Base-by-base conservation (phyloP, 2,329 filamentous ascomycete species). In the Sporothrix globosa region DNA sequence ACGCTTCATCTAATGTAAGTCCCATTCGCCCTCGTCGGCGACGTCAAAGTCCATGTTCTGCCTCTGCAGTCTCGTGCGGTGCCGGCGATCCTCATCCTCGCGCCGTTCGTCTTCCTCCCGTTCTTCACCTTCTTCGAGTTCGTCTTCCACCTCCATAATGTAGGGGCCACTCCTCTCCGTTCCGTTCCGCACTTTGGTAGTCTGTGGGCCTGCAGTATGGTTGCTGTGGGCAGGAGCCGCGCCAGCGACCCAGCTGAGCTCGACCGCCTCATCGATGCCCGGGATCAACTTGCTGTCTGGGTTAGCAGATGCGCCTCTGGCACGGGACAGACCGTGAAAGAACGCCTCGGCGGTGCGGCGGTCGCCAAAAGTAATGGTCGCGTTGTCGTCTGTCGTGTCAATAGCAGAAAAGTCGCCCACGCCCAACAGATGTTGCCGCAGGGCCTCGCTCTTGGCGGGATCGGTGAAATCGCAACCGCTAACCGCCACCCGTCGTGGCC, bases 261-360 rank as follows among this genome's bases (percentile, higher is more conserved):
- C 88, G 14, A 93, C 82, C 60, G 85, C 86, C 54, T 86, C 88
- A 1, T 84, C 80, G 13, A 92, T 80, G 7, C 88, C 86, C 0
- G 89, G 87, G 53, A 93, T 86, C 24, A 85, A 80, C 56, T 84
- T 84, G 60, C 83, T 83, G 61, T 85, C 58, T 24, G 54, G 19
- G 6, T 44, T 14, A 2, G 30, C 46, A n/a, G 2, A 17, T 17
- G 4, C 48, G 19, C 19, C 52, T 6, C 10, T 14, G 27, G 68
- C 65, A n/a, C 34, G 60, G 0, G 68, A 48, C n/a, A 88, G 80
- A 39, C 85, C 82, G 75, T 87, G 86, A 81, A 86, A 87, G 75
- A 91, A 90, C 73, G 85, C 88, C 77, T 95, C 92, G 4, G 91
- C 92, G 17, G 90, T 90, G 76, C 87, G 87, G 70, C 89, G 87